Evolutionary conservation across 2,329 filamentous ascomycete species (phyloP), one percentile per base, ranked within the genome.

Genomic region (Alternaria ethzedia): DNA sequence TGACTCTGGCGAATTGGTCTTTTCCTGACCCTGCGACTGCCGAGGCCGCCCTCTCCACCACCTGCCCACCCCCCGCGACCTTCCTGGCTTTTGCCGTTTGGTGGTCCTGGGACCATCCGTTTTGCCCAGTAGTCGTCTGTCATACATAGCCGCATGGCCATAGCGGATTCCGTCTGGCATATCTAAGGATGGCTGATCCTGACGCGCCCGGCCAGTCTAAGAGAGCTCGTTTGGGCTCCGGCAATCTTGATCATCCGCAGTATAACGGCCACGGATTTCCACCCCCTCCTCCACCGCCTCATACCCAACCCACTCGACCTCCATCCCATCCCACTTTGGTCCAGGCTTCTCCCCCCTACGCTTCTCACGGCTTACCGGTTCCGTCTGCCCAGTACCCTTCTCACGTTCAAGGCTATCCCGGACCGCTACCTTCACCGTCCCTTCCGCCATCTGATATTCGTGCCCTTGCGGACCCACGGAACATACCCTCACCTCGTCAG

Each of bases 131-230:
- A 68, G 59, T 68, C 54, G 52, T 64, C 65, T 66, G 70, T 68
- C 67, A 70, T 68, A 71, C 70, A 74, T 70, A 75, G 72, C 72
- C 77, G 77, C 77, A 80, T 80, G 78, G 78, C 77, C 77, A 79
- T 72, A 79, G 78, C 78, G 74, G 72, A 72, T 70, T 65, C 64
- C 60, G 64, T 69, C 65, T 74, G 67, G 68, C 71, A 75, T 75
- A 75, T 76, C 70, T 78, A 78, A 80, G 74, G 65, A 80, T 80
- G 77, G 77, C 77, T 65, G 77, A 79, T 76, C 76, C 75, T 72
- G 75, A 78, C 74, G 75, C 75, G 76, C 75, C 75, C 67, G 70
- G 70, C 72, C 73, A 77, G 58, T 54, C 55, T 59, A 80, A 80
- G 70, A 76, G 76, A 70, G 72, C 72, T 64, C 78, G 78, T 77